Conservation (phyloP, 306 rosid genomes). For the Quercus robur region DNA sequence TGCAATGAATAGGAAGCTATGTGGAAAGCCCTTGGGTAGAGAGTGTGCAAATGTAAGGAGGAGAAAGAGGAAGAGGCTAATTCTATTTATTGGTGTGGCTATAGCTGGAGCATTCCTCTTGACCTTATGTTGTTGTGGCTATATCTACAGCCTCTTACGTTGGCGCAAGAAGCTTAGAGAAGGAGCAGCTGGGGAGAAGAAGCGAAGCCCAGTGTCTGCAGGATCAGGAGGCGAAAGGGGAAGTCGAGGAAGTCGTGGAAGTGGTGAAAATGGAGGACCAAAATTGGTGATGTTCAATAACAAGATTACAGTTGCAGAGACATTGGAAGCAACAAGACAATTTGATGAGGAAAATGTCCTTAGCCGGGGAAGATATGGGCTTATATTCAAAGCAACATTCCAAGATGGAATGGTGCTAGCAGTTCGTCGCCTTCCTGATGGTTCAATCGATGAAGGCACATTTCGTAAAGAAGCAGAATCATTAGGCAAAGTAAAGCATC, state of each 20-base stretch:
- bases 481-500: slow-evolving; percentile 69
- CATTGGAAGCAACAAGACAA: slow-evolving; percentile 81
- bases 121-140: slow-evolving; percentile 66
- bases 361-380: slow-evolving; percentile 72
- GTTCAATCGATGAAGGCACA: slow-evolving; percentile 37
- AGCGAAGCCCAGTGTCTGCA: slow-evolving; percentile 55
- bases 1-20: slow-evolving; percentile 45
- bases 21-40: slow-evolving; percentile 62
- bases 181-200: slow-evolving; percentile 66
- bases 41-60: slow-evolving; percentile 54
- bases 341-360: slow-evolving; percentile 82
- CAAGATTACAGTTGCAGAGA: slow-evolving; percentile 69
- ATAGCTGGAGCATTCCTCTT: slow-evolving; percentile 51
- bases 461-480: slow-evolving; percentile 78
- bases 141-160: slow-evolving; percentile 62
- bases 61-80: slow-evolving; percentile 52
- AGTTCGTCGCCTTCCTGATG: slow-evolving; percentile 64
- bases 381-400: slow-evolving; percentile 70
- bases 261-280: slow-evolving; percentile 80
- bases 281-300: slow-evolving; percentile 71
- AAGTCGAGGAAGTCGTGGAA: slow-evolving; percentile 38
- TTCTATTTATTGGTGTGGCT: slow-evolving; percentile 50
- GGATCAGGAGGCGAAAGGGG: slow-evolving; percentile 54
- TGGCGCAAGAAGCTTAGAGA: slow-evolving; percentile 75
- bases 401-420: slow-evolving; percentile 77